phyloP scores from a whole-genome alignment of 1,139 yeast species.

The Pichia sp. region DNA sequence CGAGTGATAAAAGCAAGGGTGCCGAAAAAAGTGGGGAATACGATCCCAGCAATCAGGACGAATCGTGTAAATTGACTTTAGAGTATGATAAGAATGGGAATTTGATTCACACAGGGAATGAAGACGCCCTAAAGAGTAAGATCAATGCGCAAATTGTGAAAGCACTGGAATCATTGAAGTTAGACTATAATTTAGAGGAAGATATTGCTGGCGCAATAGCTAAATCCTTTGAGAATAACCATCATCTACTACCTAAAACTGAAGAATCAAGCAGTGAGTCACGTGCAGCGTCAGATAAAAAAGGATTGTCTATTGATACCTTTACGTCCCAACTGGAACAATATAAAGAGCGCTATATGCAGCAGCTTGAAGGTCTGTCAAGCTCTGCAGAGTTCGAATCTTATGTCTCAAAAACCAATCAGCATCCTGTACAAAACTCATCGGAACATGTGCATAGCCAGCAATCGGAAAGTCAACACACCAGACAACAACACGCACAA shows the following conservation, averaged over 20 bases:
- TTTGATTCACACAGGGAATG: constrained; percentile 1
- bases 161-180: constrained; percentile 24
- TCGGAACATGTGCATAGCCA: not conserved
- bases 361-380: constrained; percentile 5
- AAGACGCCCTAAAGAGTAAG: constrained; percentile 16
- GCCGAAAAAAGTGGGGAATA: no score
- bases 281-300: not conserved
- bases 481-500: not conserved
- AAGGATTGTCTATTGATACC: constrained; percentile 4
- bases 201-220: constrained; percentile 24
- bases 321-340: constrained; percentile 5
- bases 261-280: constrained; percentile 1
- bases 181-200: constrained; percentile 21
- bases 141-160: constrained; percentile 23
- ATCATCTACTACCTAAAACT: constrained; percentile 7
- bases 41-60: not conserved
- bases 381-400: not conserved
- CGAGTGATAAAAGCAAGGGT: no score
- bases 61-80: constrained; percentile 2
- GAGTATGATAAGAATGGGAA: constrained; percentile 5
- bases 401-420: not conserved
- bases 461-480: not conserved
- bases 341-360: constrained; percentile 7
- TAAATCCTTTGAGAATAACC: constrained; percentile 19
- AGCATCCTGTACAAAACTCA: not conserved